A percentile compares a stretch with the other conserved stretches of the same genome.
phyloP scores from a whole-genome alignment of 768 basidiomycete species.

The Pisolithus tinctorius region DNA sequence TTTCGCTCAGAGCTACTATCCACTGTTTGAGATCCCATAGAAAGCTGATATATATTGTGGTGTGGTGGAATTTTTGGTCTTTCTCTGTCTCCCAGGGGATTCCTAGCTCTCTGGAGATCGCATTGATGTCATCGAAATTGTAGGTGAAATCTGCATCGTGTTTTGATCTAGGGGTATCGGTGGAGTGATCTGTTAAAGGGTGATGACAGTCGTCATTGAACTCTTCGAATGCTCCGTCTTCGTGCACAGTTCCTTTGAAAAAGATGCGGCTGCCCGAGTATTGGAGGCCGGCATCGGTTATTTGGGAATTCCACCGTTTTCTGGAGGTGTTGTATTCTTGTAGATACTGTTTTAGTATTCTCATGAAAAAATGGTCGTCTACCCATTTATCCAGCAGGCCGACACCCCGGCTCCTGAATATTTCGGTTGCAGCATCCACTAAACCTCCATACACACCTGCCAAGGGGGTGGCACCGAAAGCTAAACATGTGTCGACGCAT shows the following conservation, averaged over 20 bases:
- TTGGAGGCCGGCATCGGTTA: background rate
- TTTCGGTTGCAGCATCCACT: conserved; percentile 5
- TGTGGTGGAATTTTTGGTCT: conserved; percentile 7
- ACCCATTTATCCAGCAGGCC: conserved; percentile 8
- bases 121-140: too few relatives aligned
- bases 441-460: conserved; percentile 2
- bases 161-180: background rate
- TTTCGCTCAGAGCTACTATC: conserved; percentile 25
- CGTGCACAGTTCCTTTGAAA: background rate
- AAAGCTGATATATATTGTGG: conserved; percentile 24
- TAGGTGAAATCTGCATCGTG: background rate
- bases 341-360: conserved; percentile 10
- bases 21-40: conserved; percentile 24
- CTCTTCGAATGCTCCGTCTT: background rate
- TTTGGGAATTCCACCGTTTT: background rate
- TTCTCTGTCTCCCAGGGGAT: conserved; percentile 10
- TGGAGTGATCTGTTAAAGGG: background rate
- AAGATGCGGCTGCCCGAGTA: background rate
- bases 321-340: background rate
- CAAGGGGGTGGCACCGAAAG: background rate
- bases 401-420: background rate
- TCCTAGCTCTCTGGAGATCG: background rate
- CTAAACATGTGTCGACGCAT: background rate
- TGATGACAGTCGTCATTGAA: background rate
- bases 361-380: conserved; percentile 5